phyloP scores from a whole-genome alignment of 2,329 filamentous ascomycete species.

The Huntiella moniliformis region DNA sequence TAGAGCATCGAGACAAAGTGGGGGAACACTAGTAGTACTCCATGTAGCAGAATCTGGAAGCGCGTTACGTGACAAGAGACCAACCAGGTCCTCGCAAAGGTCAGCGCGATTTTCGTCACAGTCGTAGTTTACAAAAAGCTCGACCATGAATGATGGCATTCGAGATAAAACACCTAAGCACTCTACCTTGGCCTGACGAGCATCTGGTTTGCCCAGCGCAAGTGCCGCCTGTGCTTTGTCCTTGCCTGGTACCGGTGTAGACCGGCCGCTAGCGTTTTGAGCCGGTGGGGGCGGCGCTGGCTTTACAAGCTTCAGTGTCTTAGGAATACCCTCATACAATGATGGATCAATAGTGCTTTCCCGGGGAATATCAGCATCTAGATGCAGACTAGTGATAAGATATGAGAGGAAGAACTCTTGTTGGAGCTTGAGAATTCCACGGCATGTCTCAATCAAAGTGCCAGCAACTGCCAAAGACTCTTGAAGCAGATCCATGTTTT shows the following conservation, averaged over 20 bases:
- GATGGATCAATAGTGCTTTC: constrained; percentile 81
- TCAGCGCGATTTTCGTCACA: constrained; percentile 84
- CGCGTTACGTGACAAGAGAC: constrained; percentile 78
- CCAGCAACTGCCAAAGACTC: constrained; percentile 84
- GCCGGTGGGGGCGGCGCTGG: constrained; percentile 29
- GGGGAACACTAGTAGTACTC: constrained; percentile 97
- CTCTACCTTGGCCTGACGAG: constrained; percentile 95
- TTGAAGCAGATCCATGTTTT: constrained; percentile 87
- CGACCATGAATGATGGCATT: constrained; percentile 86
- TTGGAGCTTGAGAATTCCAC: constrained; percentile 79
- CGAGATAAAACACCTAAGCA: constrained; percentile 79
- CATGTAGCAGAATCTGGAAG: constrained; percentile 94
- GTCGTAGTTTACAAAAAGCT: constrained; percentile 95
- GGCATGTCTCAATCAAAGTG: constrained; percentile 77
- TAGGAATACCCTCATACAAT: constrained; percentile 82
- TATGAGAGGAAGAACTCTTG: constrained; percentile 94
- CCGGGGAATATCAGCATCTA: constrained; percentile 79
- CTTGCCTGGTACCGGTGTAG: constrained; percentile 78
- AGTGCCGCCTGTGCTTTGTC: constrained; percentile 89
- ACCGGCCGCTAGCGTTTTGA: constrained; percentile 47
- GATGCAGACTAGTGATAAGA: constrained; percentile 80
- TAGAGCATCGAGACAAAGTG: constrained; percentile 79
- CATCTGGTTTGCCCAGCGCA: constrained; percentile 78
- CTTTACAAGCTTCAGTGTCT: constrained; percentile 73
- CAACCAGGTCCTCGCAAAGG: constrained; percentile 88